Evolutionary conservation across 2,329 filamentous ascomycete species (phyloP).

Genomic region (Pseudocercospora crystallina): DNA sequence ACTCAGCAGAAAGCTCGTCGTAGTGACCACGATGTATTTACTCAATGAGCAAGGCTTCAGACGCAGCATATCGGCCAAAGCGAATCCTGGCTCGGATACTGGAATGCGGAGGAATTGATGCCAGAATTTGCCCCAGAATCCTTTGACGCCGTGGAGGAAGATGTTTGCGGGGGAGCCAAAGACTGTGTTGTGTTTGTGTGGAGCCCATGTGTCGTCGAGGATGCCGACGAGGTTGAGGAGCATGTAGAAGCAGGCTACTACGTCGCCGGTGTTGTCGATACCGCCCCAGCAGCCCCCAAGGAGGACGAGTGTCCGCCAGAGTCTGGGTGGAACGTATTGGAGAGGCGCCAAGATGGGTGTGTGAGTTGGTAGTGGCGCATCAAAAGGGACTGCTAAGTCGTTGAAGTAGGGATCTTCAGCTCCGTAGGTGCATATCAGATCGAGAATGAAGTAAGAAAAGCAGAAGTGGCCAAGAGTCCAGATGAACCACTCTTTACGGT

Average conservation of each 20-base stretch:
- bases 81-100: not conserved
- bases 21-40: not conserved
- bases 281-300: not conserved
- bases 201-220: not conserved
- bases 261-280: not conserved
- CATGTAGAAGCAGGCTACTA: not conserved
- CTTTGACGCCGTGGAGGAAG: not conserved
- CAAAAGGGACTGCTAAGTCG: not conserved
- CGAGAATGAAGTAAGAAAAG: conserved; percentile 1
- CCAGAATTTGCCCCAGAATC: conserved; percentile 5
- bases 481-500: not conserved
- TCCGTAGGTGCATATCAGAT: not conserved
- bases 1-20: not conserved
- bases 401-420: not conserved
- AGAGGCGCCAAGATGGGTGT: too few relatives aligned
- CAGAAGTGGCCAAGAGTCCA: not conserved
- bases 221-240: not conserved
- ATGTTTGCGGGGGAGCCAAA: not conserved
- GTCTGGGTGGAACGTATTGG: too few relatives aligned
- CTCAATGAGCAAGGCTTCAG: not conserved
- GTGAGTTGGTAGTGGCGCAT: too few relatives aligned
- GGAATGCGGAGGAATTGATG: not conserved
- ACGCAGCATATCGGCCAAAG: not conserved
- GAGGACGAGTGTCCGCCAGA: not conserved
- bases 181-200: not conserved